Percentiles rank a stretch among this genome's conserved stretches.
Conservation (phyloP, 129 eudicot genomes). For the Helianthus annuus region HanXRQr2.0-SUNRISE NC_035447.2:66812477-66812976, state of each 20-base stretch:
- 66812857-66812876: not conserved
- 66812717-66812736: slow-evolving; percentile 94
- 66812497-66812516: slow-evolving; percentile 89
- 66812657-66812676: slow-evolving; percentile 94
- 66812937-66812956: slow-evolving; percentile 66
- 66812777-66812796: slow-evolving; percentile 46
- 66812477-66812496: slow-evolving; percentile 80
- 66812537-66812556: slow-evolving; percentile 90
- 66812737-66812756: slow-evolving; percentile 93
- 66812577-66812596: slow-evolving; percentile 87
- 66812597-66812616: slow-evolving; percentile 80
- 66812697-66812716: slow-evolving; percentile 85
- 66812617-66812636: slow-evolving; percentile 86
- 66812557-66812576: slow-evolving; percentile 74
- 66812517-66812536: slow-evolving; percentile 92
- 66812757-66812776: slow-evolving; percentile 93
- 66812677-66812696: slow-evolving; percentile 86
- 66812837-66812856: not conserved
- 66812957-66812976: slow-evolving; percentile 96
- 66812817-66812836: not conserved
- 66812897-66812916: slow-evolving; percentile 93
- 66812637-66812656: slow-evolving; percentile 81
- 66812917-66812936: slow-evolving; percentile 80
- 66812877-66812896: slow-evolving; percentile 98
- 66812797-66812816: not conserved